Conservation (phyloP, 352 stramenopile genomes). For the Pilasporangium apinafurcum region DNA sequence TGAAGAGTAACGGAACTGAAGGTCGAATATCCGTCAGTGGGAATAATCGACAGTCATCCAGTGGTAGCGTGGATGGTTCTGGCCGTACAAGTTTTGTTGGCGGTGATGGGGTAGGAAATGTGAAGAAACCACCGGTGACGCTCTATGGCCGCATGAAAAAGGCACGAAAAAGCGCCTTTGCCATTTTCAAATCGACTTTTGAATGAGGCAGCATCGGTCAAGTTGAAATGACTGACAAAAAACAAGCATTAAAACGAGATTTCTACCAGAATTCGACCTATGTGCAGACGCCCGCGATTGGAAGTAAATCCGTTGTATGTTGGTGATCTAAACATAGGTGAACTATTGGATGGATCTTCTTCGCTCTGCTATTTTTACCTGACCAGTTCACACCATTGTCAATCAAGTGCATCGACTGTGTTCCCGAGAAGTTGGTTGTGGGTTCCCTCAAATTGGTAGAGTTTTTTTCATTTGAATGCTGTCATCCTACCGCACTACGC, state of each 20-base stretch:
- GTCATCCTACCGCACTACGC: slow-evolving; percentile 1
- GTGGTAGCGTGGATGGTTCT: slow-evolving; percentile 12
- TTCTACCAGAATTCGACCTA: no score
- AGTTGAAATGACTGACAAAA: neutral
- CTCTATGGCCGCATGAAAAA: slow-evolving; percentile 83
- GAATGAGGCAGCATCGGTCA: slow-evolving; percentile 32
- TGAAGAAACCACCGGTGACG: slow-evolving; percentile 29
- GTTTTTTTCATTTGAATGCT: neutral
- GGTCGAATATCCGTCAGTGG: slow-evolving; percentile 8
- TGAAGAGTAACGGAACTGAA: slow-evolving; percentile 10
- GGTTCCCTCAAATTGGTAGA: neutral
- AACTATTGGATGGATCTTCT: no score
- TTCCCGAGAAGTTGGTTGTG: neutral
- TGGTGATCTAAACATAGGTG: no score
- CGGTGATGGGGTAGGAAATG: slow-evolving; percentile 7
- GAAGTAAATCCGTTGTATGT: no score
- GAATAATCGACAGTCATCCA: slow-evolving; percentile 13
- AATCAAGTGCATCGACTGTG: no score
- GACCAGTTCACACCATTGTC: no score
- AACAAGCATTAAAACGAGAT: no score
- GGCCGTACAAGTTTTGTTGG: slow-evolving; percentile 5
- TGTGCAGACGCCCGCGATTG: no score
- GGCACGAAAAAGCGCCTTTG: slow-evolving; percentile 67
- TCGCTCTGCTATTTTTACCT: no score
- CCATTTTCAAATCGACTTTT: slow-evolving; percentile 81